Evolutionary conservation across 2,329 filamentous ascomycete species (phyloP).

Genomic region (Neopestalotiopsis sp.): DNA sequence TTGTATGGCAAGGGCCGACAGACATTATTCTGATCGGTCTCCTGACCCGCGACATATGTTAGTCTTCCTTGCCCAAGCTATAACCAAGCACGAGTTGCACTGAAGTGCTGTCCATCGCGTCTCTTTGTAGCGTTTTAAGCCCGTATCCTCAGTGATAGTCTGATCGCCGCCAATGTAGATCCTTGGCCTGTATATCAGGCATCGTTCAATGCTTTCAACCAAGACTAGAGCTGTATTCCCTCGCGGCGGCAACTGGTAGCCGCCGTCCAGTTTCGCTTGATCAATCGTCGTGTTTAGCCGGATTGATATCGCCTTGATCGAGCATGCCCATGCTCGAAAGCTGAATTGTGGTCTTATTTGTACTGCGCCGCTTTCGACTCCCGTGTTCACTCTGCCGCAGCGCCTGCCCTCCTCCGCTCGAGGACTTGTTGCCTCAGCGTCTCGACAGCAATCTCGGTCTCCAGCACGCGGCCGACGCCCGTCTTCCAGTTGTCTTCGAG

Average conservation of each 20-base stretch:
- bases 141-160: too few species aligned
- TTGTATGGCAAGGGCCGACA: too few species aligned
- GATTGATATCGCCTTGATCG: neutral
- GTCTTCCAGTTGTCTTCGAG: slow-evolving; percentile 81
- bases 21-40: too few species aligned
- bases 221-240: too few species aligned
- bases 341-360: neutral
- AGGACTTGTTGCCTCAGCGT: slow-evolving; percentile 70
- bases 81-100: too few species aligned
- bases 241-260: too few species aligned
- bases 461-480: slow-evolving; percentile 79
- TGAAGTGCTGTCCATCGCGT: too few species aligned
- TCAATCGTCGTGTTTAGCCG: neutral
- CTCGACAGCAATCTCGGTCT: slow-evolving; percentile 86
- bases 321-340: neutral
- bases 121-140: too few species aligned
- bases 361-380: neutral
- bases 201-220: neutral
- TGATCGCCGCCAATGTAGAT: neutral
- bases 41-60: too few species aligned
- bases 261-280: neutral
- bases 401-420: slow-evolving; percentile 58
- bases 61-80: too few species aligned
- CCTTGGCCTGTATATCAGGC: neutral
- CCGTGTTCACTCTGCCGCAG: neutral